Conservation (phyloP, 2,329 filamentous ascomycete species). For the Periconia digitata region DNA sequence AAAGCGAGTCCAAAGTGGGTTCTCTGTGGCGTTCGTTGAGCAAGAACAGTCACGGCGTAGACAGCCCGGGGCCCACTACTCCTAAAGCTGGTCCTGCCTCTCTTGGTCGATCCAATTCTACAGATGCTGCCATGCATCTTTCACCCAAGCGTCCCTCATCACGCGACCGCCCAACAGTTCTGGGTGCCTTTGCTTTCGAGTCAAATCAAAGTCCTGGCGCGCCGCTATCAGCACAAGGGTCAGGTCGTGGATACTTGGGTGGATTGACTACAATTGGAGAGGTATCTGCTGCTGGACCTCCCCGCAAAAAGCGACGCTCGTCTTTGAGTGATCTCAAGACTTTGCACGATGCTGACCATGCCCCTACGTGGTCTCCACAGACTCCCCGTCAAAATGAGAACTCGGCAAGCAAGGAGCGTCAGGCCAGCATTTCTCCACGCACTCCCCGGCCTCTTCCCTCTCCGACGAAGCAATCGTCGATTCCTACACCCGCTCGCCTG, state of each 20-base stretch:
- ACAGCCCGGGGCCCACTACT: slow-evolving; percentile 60
- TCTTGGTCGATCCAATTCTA: slow-evolving; percentile 72
- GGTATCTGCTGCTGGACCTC: slow-evolving; percentile 42
- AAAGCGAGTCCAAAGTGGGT: slow-evolving; percentile 67
- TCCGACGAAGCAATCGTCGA: slow-evolving; percentile 42
- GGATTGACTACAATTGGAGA: slow-evolving; percentile 55
- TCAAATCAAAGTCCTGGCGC: slow-evolving; percentile 47
- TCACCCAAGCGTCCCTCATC: slow-evolving; percentile 57
- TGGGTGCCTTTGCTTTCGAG: slow-evolving; percentile 53
- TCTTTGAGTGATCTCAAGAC: slow-evolving; percentile 83
- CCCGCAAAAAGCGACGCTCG: slow-evolving; percentile 78
- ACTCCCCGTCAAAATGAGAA: slow-evolving; percentile 36
- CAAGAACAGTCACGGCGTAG: slow-evolving; percentile 61
- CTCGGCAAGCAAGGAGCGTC: slow-evolving; percentile 21
- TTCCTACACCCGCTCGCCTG: slow-evolving; percentile 45
- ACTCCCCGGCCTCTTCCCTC: slow-evolving; percentile 28
- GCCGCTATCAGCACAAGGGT: background rate
- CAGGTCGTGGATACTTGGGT: slow-evolving; percentile 24
- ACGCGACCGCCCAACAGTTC: slow-evolving; percentile 55
- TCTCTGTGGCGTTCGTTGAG: slow-evolving; percentile 88
- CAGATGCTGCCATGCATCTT: slow-evolving; percentile 59
- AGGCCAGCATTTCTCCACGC: slow-evolving; percentile 32
- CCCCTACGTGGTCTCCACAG: slow-evolving; percentile 42
- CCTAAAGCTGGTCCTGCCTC: slow-evolving; percentile 59
- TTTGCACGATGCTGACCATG: slow-evolving; percentile 60